Conservation (phyloP, 371 early-diverging fungal species). For the Mucor lusitanicus region DNA sequence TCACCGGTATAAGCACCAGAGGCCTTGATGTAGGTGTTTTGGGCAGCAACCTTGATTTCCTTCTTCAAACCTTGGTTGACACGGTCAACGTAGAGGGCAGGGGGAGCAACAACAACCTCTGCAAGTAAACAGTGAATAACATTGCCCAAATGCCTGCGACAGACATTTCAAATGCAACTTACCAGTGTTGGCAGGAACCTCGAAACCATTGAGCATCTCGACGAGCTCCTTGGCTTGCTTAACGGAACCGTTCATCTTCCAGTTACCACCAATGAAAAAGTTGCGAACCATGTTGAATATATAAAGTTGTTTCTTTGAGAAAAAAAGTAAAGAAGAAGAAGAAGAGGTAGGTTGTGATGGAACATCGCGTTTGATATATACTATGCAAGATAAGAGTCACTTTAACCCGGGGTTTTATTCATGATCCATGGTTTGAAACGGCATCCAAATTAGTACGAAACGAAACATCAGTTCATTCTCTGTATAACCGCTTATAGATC, state of each 20-base stretch:
- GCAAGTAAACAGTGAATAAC: constrained; percentile 1
- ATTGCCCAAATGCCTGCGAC: background rate
- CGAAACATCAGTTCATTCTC: background rate
- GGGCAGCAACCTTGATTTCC: constrained; percentile 93
- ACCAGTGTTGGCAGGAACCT: constrained; percentile 47
- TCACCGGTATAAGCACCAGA: constrained; percentile 99
- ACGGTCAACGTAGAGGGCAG: constrained; percentile 88
- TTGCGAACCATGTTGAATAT: constrained; percentile 58
- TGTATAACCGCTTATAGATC: background rate
- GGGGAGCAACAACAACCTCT: constrained; percentile 99
- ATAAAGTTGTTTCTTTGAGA: background rate
- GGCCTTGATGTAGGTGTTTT: constrained; percentile 89
- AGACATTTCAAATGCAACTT: constrained; percentile 10
- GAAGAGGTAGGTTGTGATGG: background rate
- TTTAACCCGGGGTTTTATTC: constrained; percentile 7
- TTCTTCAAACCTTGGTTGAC: constrained; percentile 76
- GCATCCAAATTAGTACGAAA: background rate
- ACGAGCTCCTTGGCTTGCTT: constrained; percentile 74
- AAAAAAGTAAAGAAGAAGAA: constrained; percentile 9
- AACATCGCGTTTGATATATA: constrained; percentile 4
- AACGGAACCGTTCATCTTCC: constrained; percentile 96
- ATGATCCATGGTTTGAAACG: background rate
- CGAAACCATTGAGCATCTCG: constrained; percentile 71
- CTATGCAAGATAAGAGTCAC: constrained; percentile 7
- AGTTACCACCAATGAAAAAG: constrained; percentile 83